A percentile compares a stretch with the other conserved stretches of the same genome.
phyloP scores from a whole-genome alignment of 192 early-diverging fungal species.

The Linnemannia hyalina region DNA sequence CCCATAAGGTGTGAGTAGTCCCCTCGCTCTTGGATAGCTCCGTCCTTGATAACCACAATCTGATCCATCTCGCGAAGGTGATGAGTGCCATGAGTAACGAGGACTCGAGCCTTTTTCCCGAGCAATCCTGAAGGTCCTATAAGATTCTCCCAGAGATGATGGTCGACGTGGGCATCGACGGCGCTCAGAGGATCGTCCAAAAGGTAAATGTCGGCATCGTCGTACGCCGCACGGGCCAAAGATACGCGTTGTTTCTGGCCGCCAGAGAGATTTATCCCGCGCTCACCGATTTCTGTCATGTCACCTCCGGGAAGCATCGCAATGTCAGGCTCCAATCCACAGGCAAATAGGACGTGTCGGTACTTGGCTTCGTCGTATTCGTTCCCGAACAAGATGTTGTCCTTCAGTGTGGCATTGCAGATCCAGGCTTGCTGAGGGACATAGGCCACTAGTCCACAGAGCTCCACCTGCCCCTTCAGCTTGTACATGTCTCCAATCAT shows the following conservation, averaged over 20 bases:
- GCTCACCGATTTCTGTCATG: slow-evolving; percentile 74
- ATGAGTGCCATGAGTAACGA: slow-evolving; percentile 68
- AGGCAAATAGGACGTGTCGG: slow-evolving; percentile 72
- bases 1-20: slow-evolving; percentile 65
- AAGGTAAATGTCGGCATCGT: slow-evolving; percentile 75
- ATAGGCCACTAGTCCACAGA: slow-evolving; percentile 80
- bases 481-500: slow-evolving; percentile 92
- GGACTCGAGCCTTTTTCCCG: slow-evolving; percentile 72
- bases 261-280: slow-evolving; percentile 74
- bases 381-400: slow-evolving; percentile 92
- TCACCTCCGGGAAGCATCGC: slow-evolving; percentile 75
- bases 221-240: slow-evolving; percentile 85
- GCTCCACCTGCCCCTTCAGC: slow-evolving; percentile 66
- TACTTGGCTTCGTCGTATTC: slow-evolving; percentile 74
- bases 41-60: slow-evolving; percentile 61
- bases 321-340: slow-evolving; percentile 80
- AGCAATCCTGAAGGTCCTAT: slow-evolving; percentile 35
- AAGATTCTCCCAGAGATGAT: slow-evolving; percentile 61
- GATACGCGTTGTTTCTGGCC: slow-evolving; percentile 84
- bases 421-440: slow-evolving; percentile 94
- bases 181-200: slow-evolving; percentile 85
- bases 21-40: slow-evolving; percentile 66
- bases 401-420: slow-evolving; percentile 89
- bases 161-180: slow-evolving; percentile 64
- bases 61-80: slow-evolving; percentile 60